Evolutionary conservation across 164 flowering plant species (phyloP).

Genomic region (Dillenia suffruticosa): DNA sequence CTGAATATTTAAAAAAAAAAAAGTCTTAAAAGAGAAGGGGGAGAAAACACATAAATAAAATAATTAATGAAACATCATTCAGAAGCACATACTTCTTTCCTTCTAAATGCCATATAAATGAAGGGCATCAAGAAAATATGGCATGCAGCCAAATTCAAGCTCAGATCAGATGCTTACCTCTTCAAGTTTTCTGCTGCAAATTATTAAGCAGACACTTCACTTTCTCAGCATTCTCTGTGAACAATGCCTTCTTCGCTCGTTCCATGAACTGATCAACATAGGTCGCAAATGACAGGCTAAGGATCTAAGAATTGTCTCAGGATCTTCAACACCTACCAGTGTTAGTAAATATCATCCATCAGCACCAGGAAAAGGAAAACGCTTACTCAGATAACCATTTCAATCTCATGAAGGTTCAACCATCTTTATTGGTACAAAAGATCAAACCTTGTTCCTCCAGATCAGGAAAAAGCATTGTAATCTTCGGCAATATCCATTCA

Average conservation of each 20-base stretch:
- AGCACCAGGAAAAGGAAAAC: not conserved
- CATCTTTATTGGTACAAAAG: constrained; percentile 2
- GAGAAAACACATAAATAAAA: not conserved
- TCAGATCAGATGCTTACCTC: constrained; percentile 51
- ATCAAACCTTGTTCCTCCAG: constrained; percentile 75
- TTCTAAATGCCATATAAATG: not conserved
- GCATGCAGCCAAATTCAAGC: not conserved
- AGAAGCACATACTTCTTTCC: not conserved
- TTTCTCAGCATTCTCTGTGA: constrained; percentile 70
- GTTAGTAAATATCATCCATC: not conserved
- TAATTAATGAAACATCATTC: not conserved
- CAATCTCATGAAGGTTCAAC: too few relatives aligned
- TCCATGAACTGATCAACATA: constrained; percentile 64
- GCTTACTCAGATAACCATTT: too few relatives aligned
- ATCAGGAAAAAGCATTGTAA: constrained; percentile 56
- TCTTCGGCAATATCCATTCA: constrained; percentile 71
- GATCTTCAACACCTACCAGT: constrained; percentile 58
- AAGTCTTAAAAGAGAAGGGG: constrained; percentile 42
- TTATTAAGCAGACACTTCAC: constrained; percentile 60
- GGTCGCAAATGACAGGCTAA: constrained; percentile 76
- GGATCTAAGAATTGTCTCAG: constrained; percentile 44
- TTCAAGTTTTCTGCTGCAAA: constrained; percentile 78
- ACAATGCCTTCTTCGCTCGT: constrained; percentile 63
- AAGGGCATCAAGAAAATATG: not conserved
- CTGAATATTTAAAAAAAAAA: constrained; percentile 75